Evolutionary conservation across 2,329 filamentous ascomycete genomes (phyloP).

Genomic region (Aquanectria penicillioides): DNA sequence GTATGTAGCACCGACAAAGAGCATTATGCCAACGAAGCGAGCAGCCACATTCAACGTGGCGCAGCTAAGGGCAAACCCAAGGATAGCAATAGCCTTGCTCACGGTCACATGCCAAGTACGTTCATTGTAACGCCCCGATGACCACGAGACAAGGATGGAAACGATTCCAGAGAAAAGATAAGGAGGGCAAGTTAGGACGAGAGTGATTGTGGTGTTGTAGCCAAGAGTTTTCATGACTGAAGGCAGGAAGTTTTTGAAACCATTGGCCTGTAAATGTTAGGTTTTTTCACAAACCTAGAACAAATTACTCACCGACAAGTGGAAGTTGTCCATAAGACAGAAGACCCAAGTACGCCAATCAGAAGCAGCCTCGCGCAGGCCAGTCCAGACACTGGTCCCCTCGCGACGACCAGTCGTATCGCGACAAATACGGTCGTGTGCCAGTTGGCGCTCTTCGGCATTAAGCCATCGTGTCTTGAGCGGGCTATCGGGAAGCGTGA

Average conservation of each 20-base stretch:
- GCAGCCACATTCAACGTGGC: constrained; percentile 36
- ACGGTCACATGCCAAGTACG: constrained; percentile 57
- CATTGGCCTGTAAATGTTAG: constrained; percentile 38
- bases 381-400: constrained; percentile 49
- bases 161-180: constrained; percentile 54
- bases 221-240: constrained; percentile 57
- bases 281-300: too few relatives aligned
- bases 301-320: not conserved
- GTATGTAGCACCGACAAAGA: constrained; percentile 51
- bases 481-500: constrained; percentile 51
- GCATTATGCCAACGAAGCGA: constrained; percentile 44
- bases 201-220: constrained; percentile 57
- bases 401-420: constrained; percentile 41
- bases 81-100: constrained; percentile 51
- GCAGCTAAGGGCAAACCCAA: constrained; percentile 32
- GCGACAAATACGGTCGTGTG: constrained; percentile 50
- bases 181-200: constrained; percentile 61
- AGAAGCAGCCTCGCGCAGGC: constrained; percentile 33
- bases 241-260: constrained; percentile 46
- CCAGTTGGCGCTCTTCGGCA: constrained; percentile 52
- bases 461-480: constrained; percentile 51
- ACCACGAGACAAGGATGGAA: constrained; percentile 34
- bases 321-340: constrained; percentile 26
- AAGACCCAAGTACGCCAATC: constrained; percentile 44
- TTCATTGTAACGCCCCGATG: constrained; percentile 38